Evolutionary conservation across 371 early-diverging fungal species (phyloP), one percentile per base, ranked within the genome.

Genomic region (Mortierella sp.): DNA sequence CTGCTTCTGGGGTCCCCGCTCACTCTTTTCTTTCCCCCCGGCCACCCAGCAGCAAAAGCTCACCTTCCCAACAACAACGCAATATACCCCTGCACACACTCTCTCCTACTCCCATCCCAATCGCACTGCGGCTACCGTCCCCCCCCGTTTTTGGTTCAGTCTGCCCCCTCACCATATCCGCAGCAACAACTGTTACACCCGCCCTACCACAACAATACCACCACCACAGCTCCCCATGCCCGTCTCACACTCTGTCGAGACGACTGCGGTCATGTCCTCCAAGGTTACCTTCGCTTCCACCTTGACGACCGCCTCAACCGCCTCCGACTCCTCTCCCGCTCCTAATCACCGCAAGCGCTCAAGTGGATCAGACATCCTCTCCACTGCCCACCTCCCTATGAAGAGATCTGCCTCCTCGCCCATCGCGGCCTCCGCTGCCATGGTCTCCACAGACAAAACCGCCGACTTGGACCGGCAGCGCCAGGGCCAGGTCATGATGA

Each of bases 381-480:
- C 48, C 53, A 43, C 68, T 16, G 28, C 55, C 18, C 45, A 63
- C 42, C 57, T 56, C 1, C 57, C 68, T 46, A 73, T 73, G 74
- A 52, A 73, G 53, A 64, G 74, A 58, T 68, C 74, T 18, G 49
- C 53, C 39, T 73, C 74, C 18, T 68, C 74, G n/a, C 74, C 74
- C 6, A 27, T 53, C 41, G 41, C 51, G 16, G 61, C 64, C 24
- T 73, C 74, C 10, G 60, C 61, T 8, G 54, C 74, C 38, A 68
- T 73, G 74, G 60, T 68, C 34, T 64, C 74, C 16, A 54, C 64
- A 18, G 68, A 73, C 41, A 68, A 73, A 47, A 39, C 24, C n/a
- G 68, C 64, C 18, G 68, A 64, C 21, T 73, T 73, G 52, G 74
- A 73, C 19, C 52, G 64, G n/a, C 74, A 68, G 42, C 74, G 74